phyloP scores from a whole-genome alignment of 257 asterid species.

The Marsdenia floribunda region DNA sequence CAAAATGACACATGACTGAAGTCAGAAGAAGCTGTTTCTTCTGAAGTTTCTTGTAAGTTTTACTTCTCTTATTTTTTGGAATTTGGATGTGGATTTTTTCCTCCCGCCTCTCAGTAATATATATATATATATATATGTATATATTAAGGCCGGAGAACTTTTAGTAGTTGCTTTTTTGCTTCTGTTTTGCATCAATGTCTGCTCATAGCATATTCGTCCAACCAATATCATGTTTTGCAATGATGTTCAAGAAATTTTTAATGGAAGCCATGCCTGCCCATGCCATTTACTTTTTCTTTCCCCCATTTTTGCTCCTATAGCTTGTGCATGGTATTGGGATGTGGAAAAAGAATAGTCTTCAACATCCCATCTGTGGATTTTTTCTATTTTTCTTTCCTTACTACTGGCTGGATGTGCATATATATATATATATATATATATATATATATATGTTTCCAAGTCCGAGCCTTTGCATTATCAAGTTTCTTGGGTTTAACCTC shows the following conservation, averaged over 20 bases:
- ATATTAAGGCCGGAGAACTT: neutral
- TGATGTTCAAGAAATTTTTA: neutral
- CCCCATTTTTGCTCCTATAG: neutral
- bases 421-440: too few relatives aligned
- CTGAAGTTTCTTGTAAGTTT: constrained; percentile 6
- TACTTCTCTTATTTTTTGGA: neutral
- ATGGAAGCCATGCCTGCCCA: neutral
- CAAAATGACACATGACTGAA: neutral
- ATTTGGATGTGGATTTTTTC: too few relatives aligned
- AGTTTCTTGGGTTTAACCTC: neutral
- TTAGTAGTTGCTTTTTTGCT: neutral
- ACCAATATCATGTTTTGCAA: neutral
- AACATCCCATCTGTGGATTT: neutral
- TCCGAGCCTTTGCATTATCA: neutral
- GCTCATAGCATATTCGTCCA: neutral
- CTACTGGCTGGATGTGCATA: too few relatives aligned
- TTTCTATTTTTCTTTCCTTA: too few relatives aligned
- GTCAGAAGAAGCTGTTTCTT: neutral
- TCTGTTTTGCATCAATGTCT: neutral
- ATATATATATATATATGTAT: neutral
- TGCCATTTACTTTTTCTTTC: neutral
- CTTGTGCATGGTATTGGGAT: neutral
- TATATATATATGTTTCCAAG: neutral
- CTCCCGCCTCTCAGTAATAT: neutral
- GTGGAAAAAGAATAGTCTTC: neutral